Evolutionary conservation across 345 rosid species (phyloP).

Genomic region (Jatropha curcas): DNA sequence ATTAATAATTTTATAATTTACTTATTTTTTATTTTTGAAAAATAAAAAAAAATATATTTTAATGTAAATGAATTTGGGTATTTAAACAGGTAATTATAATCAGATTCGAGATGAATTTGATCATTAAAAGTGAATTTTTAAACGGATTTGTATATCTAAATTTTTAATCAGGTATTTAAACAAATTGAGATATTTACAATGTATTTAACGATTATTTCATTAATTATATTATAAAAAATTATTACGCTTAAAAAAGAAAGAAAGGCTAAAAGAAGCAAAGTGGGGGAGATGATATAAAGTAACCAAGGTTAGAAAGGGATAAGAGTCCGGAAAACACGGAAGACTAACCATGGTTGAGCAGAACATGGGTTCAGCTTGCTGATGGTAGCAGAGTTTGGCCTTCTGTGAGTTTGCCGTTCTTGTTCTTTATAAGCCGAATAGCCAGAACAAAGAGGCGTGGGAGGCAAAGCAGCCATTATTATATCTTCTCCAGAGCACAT

Average conservation of each 20-base stretch:
- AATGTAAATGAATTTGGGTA: too few relatives aligned
- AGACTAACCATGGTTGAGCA: slow-evolving; percentile 51
- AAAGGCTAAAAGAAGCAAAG: slow-evolving; percentile 1
- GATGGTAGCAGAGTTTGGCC: slow-evolving; percentile 9
- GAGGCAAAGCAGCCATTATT: slow-evolving; percentile 17
- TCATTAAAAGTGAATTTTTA: too few relatives aligned
- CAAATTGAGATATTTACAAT: too few relatives aligned
- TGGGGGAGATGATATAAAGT: slow-evolving; percentile 58
- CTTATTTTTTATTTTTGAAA: too few relatives aligned
- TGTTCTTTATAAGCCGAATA: slow-evolving; percentile 23
- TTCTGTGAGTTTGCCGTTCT: slow-evolving; percentile 3
- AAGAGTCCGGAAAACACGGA: slow-evolving; percentile 34
- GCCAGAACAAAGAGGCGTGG: not conserved
- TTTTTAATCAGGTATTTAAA: too few relatives aligned
- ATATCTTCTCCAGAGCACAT: not conserved
- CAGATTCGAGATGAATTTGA: too few relatives aligned
- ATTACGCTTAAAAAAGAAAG: not conserved
- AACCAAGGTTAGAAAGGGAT: slow-evolving; percentile 46
- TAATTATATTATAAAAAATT: slow-evolving; percentile 3
- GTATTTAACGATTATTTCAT: too few relatives aligned
- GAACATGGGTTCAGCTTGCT: slow-evolving; percentile 27
- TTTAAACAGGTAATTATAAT: too few relatives aligned
- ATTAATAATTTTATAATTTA: too few relatives aligned
- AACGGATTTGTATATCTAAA: too few relatives aligned
- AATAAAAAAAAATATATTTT: too few relatives aligned